Percentiles rank a stretch among this genome's conserved stretches.
Conservation (phyloP, 805 yeast species). For the Starmerella sirachaensis region DNA sequence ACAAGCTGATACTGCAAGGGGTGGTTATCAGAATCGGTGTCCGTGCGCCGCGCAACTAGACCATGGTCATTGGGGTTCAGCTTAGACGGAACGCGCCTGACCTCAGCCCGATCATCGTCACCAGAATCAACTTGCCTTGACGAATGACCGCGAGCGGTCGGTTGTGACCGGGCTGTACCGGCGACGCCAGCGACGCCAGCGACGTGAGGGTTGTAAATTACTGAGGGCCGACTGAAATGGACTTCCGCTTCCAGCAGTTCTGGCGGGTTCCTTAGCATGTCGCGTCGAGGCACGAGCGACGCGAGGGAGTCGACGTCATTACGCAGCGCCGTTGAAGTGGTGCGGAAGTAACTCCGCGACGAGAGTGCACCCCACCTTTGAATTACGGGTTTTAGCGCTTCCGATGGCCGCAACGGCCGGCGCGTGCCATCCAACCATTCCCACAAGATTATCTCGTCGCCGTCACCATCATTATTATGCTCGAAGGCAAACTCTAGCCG, state of each 20-base stretch:
- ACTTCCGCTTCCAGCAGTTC: constrained; percentile 16
- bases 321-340: constrained; percentile 19
- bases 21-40: constrained; percentile 11
- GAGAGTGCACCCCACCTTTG: constrained; percentile 18
- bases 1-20: constrained; percentile 16
- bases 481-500: constrained; percentile 24
- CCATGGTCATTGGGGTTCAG: constrained; percentile 12
- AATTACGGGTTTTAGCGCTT: constrained; percentile 19
- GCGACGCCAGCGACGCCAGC: neutral
- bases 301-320: constrained; percentile 25
- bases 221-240: constrained; percentile 17
- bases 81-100: constrained; percentile 11
- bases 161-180: constrained; percentile 1
- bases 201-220: constrained; percentile 16
- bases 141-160: neutral
- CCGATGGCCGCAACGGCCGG: constrained; percentile 25
- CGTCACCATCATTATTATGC: constrained; percentile 15
- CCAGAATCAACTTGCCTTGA: neutral
- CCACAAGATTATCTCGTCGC: constrained; percentile 25
- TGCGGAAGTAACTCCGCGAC: constrained; percentile 15
- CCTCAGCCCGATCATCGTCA: neutral
- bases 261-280: constrained; percentile 22
- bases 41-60: constrained; percentile 6
- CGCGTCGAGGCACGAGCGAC: constrained; percentile 27
- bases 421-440: constrained; percentile 22